phyloP scores from a whole-genome alignment of 768 basidiomycete species.

The Termitomyces sp. region DNA sequence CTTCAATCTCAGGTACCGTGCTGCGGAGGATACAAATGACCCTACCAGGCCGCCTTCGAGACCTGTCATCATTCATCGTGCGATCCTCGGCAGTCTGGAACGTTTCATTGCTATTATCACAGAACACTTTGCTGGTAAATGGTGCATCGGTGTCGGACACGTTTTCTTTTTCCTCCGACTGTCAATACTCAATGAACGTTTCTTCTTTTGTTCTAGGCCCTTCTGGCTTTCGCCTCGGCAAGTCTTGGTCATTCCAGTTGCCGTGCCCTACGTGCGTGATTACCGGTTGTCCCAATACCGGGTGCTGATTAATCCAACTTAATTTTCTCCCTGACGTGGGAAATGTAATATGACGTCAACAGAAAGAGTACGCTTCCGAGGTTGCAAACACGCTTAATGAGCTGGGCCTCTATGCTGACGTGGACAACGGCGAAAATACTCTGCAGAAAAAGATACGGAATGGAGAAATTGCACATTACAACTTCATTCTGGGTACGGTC shows the following conservation, averaged over 20 bases:
- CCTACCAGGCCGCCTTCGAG: slow-evolving; percentile 55
- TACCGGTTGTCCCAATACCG: background rate
- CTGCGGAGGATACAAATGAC: slow-evolving; percentile 65
- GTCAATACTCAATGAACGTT: background rate
- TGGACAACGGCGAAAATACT: slow-evolving; percentile 89
- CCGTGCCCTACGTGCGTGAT: slow-evolving; percentile 75
- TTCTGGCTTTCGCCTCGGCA: slow-evolving; percentile 99
- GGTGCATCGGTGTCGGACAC: slow-evolving; percentile 46
- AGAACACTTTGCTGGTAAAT: slow-evolving; percentile 97
- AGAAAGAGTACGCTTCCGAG: slow-evolving; percentile 91
- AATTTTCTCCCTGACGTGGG: background rate
- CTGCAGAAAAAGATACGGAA: slow-evolving; percentile 97
- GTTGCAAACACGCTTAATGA: slow-evolving; percentile 65
- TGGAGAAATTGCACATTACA: slow-evolving; percentile 96
- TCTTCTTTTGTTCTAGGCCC: slow-evolving; percentile 53
- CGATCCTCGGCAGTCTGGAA: slow-evolving; percentile 91
- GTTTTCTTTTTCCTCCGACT: background rate
- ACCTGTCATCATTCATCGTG: slow-evolving; percentile 98
- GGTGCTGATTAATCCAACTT: slow-evolving; percentile 8
- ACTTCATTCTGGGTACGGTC: slow-evolving; percentile 90
- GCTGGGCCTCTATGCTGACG: slow-evolving; percentile 83
- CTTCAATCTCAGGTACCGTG: slow-evolving; percentile 91
- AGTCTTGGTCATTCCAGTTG: slow-evolving; percentile 91
- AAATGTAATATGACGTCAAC: slow-evolving; percentile 13
- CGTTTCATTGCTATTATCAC: slow-evolving; percentile 96